These are phyloP conservation scores for Neurospora cerealis DNA, from an alignment of 495 filamentous ascomycete genomes.

Conservation along the genomic window DNA sequence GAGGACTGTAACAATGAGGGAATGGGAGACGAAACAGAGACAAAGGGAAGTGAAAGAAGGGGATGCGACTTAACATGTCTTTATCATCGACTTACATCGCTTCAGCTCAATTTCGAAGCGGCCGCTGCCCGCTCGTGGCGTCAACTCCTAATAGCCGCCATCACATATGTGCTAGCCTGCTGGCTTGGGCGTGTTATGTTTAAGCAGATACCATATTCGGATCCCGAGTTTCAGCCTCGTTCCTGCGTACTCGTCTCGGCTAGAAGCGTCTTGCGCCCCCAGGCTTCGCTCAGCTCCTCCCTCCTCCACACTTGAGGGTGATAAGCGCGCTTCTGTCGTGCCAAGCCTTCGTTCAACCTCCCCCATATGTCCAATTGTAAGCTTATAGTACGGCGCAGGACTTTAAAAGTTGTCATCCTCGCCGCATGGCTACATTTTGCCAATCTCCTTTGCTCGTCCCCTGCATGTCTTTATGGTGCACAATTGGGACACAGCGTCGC, in stretches of 20 bases:
- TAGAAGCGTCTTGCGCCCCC: neutral
- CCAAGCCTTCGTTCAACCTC: neutral
- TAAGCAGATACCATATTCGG: neutral
- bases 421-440: neutral
- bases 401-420: neutral
- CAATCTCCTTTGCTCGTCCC: neutral
- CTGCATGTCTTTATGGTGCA: neutral
- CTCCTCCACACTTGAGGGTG: neutral
- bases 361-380: neutral
- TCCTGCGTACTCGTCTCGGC: neutral
- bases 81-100: neutral
- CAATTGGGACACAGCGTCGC: neutral
- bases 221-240: neutral
- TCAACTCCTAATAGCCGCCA: neutral
- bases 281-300: neutral
- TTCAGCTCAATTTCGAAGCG: neutral
- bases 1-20: conserved; percentile 1
- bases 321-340: neutral
- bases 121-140: neutral
- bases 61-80: neutral
- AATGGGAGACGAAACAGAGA: neutral
- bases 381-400: neutral
- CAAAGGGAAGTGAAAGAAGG: neutral
- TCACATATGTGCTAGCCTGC: neutral
- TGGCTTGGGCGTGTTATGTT: no score